A percentile compares a stretch with the other conserved stretches of the same genome.
phyloP scores from a whole-genome alignment of 2,329 filamentous ascomycete species.

The Diaporthe humulicola region DNA sequence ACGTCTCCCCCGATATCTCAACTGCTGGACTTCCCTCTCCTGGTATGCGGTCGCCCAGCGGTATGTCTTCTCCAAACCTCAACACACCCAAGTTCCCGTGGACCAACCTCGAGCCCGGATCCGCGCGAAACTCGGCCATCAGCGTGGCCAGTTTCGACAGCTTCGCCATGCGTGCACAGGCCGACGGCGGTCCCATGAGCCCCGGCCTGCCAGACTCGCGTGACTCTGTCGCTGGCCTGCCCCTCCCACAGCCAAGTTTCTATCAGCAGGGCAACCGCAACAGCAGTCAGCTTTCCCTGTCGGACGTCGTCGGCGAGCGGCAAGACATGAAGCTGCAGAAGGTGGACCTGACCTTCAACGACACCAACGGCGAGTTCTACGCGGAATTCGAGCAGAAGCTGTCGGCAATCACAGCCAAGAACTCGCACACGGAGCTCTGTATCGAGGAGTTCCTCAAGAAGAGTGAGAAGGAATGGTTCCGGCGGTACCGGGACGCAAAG shows the following conservation, averaged over 20 bases:
- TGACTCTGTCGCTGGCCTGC: constrained; percentile 47
- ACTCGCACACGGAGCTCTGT: constrained; percentile 70
- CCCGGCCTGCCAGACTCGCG: constrained; percentile 41
- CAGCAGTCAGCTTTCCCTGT: constrained; percentile 64
- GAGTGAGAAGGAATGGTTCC: constrained; percentile 78
- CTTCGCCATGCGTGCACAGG: constrained; percentile 39
- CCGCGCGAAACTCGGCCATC: constrained; percentile 28
- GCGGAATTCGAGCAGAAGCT: constrained; percentile 70
- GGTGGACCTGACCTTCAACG: constrained; percentile 76
- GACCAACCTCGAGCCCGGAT: constrained; percentile 36
- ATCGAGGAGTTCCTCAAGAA: constrained; percentile 76
- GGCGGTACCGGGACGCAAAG: constrained; percentile 68
- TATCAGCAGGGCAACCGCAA: constrained; percentile 50
- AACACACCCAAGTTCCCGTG: constrained; percentile 40
- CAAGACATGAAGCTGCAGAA: constrained; percentile 74
- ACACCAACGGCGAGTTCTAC: constrained; percentile 73
- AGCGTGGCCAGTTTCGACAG: constrained; percentile 41
- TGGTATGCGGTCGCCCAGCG: constrained; percentile 23
- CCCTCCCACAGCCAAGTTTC: constrained; percentile 44
- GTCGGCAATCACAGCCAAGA: constrained; percentile 65
- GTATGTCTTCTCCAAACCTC: constrained; percentile 28
- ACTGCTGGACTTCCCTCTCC: constrained; percentile 35
- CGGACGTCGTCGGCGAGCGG: constrained; percentile 71
- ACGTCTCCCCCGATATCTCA: constrained; percentile 39
- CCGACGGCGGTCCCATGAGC: constrained; percentile 35